A percentile compares a stretch with the other conserved stretches of the same genome.
These are phyloP conservation scores for Medicago ruthenica DNA, from an alignment of 306 rosid genomes.

Conservation along the genomic window DNA sequence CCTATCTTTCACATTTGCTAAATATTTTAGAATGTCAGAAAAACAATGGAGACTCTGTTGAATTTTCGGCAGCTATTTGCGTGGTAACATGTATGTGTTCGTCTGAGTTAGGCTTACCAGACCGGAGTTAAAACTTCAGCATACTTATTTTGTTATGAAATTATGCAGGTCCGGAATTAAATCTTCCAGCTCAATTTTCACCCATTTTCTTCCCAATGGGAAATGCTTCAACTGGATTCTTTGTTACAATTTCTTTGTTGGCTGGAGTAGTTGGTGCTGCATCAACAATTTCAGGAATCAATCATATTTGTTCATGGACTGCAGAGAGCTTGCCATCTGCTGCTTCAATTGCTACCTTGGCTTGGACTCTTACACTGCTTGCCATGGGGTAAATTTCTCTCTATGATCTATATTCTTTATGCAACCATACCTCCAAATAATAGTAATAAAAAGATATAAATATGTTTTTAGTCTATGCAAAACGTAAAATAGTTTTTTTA, in stretches of 20 bases:
- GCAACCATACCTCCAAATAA: neutral
- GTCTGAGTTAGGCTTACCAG: too few species aligned
- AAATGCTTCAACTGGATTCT: conserved; percentile 94
- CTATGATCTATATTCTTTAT: neutral
- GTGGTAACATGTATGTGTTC: too few species aligned
- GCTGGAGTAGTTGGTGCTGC: conserved; percentile 96
- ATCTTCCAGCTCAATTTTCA: conserved; percentile 86
- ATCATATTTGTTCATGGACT: conserved; percentile 77
- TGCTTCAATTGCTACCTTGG: conserved; percentile 72
- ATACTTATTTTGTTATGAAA: conserved; percentile 40
- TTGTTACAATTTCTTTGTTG: conserved; percentile 72
- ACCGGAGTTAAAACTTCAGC: neutral
- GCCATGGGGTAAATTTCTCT: conserved; percentile 79
- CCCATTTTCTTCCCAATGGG: conserved; percentile 93
- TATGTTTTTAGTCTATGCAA: too few species aligned
- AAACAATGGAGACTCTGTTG: neutral
- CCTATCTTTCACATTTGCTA: neutral
- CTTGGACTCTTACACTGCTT: conserved; percentile 86
- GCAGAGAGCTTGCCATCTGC: conserved; percentile 82
- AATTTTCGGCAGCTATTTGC: neutral
- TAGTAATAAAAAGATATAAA: neutral
- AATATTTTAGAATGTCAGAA: neutral
- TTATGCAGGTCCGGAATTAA: conserved; percentile 67
- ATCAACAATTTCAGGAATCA: conserved; percentile 70
- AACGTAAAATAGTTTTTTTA: too few species aligned